Evolutionary conservation across 345 rosid species (phyloP).

Genomic region (Brassica cretica): DNA sequence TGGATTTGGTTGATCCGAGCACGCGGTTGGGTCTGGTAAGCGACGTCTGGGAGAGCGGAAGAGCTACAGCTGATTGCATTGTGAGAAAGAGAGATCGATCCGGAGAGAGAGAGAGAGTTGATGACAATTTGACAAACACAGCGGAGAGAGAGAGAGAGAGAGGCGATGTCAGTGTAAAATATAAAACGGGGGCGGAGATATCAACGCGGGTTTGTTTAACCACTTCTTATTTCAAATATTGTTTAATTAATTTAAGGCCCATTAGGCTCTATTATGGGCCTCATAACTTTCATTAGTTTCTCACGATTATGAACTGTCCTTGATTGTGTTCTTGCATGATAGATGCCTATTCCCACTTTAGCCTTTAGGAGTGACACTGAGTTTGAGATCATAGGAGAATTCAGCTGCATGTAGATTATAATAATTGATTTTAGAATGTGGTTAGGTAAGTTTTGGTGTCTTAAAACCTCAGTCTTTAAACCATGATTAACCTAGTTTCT

Average conservation of each 20-base stretch:
- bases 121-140: slow-evolving; percentile 5
- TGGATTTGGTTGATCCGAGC: slow-evolving; percentile 31
- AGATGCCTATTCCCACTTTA: no score
- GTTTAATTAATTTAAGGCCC: background rate
- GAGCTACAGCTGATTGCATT: slow-evolving; percentile 65
- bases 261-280: background rate
- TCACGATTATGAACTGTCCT: no score
- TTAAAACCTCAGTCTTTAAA: no score
- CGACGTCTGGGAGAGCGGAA: slow-evolving; percentile 49
- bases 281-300: no score
- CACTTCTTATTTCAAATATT: background rate
- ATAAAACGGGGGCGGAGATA: background rate
- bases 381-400: no score
- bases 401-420: no score
- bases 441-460: no score
- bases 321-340: no score
- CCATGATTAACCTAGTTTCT: no score
- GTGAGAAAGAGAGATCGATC: slow-evolving; percentile 3
- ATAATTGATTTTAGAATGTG: no score
- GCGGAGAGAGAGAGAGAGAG: slow-evolving; percentile 3
- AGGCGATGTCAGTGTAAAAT: background rate
- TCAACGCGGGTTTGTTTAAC: background rate
- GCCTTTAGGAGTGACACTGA: no score
- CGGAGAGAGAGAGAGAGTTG: background rate
- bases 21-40: slow-evolving; percentile 43